Evolutionary conservation across 305 asterid species (phyloP).

Genomic region (Lippia alba): DNA sequence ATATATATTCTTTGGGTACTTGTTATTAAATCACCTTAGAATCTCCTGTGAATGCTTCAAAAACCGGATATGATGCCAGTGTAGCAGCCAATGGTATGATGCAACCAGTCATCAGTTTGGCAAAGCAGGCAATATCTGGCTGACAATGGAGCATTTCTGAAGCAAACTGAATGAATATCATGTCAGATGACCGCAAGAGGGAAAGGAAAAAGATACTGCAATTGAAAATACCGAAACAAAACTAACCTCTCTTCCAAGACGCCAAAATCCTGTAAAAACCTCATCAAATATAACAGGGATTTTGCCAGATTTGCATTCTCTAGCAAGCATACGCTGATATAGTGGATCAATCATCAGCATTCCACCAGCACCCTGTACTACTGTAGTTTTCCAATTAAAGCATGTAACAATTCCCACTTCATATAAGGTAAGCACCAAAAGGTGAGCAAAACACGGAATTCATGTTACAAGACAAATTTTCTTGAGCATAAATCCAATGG

Average conservation of each 20-base stretch:
- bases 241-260: conserved; percentile 92
- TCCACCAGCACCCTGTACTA: conserved; percentile 95
- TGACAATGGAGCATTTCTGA: conserved; percentile 80
- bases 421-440: conserved; percentile 12
- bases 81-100: conserved; percentile 92
- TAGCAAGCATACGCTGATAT: conserved; percentile 85
- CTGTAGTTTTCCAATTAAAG: conserved; percentile 54
- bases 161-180: conserved; percentile 66
- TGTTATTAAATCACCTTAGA: conserved; percentile 64
- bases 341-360: conserved; percentile 96
- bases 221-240: background rate
- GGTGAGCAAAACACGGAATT: conserved; percentile 22
- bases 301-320: conserved; percentile 72
- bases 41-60: conserved; percentile 85
- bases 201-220: conserved; percentile 18
- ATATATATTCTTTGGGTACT: conserved; percentile 17
- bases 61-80: conserved; percentile 77
- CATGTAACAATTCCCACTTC: conserved; percentile 15
- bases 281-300: conserved; percentile 95
- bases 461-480: conserved; percentile 8
- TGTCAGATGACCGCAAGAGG: conserved; percentile 28
- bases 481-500: conserved; percentile 6
- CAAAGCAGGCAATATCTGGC: conserved; percentile 95
- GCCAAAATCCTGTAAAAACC: conserved; percentile 99
- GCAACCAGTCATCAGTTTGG: conserved; percentile 98